Base-by-base conservation (phyloP, 331 rosid species). In the Pyrus hybrid region DNA sequence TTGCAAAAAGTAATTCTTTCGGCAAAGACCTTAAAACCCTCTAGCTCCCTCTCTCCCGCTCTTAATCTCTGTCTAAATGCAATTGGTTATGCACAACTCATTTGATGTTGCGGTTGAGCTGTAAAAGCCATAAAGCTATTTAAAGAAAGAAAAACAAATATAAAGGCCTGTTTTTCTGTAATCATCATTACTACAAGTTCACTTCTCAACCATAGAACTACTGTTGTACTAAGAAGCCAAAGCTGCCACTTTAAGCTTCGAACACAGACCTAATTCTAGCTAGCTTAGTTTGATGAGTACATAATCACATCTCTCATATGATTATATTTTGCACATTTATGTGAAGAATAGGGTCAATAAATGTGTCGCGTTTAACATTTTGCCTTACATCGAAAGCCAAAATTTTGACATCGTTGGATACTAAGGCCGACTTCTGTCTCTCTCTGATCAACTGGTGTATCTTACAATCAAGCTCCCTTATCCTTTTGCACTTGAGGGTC, bases 81-180 rank as follows among this genome's bases (percentile, higher is more conserved):
- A 54, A 84, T 49, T 77, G 72, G 41, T 80, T 69, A 58, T 47
- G 54, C 62, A 45, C 77, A 77, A 47, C 77, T 76, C 66, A 65
- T 62, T 71, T 82, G 80, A 70, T 73, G 80, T 84, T 81, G 81
- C 23, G 74, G 73, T 83, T 86, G 80, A 81, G 84, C 82, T 81
- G 87, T 82, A 75, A 83, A 77, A 85, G 80, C 58, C 25, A 70
- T 61, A 87, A 91, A 83, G 85, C 81, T 67, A 76, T 79, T 71
- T 76, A 60, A 80, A 80, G 82, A 88, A 57, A n/a, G 47, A 28
- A 37, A 37, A 64, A 73, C 30, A 73, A 13, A 37, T 35, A 60
- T 29, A 73, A 73, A 60, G 68, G 58, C 41, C 13, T 16, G 26
- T 54, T 73, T 60, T 73, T 37, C 68, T 23, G 68, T 73, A 47